Evolutionary conservation across 2,329 filamentous ascomycete species (phyloP).

Genomic region (Claviceps lovelessii): DNA sequence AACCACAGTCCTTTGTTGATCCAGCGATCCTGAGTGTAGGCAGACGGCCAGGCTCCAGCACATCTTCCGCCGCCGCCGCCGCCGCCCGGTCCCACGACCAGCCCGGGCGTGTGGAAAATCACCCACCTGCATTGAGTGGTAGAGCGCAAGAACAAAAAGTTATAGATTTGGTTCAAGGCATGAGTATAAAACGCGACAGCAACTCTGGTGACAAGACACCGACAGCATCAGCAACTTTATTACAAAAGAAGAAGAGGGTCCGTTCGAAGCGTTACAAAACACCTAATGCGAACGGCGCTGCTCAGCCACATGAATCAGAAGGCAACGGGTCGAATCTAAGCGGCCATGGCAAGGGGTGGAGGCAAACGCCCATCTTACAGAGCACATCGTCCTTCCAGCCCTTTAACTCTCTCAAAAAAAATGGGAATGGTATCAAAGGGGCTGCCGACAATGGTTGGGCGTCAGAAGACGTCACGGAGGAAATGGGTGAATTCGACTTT

Average conservation of each 20-base stretch:
- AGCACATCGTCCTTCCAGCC: conserved; percentile 49
- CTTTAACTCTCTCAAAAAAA: conserved; percentile 46
- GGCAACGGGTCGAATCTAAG: conserved; percentile 13
- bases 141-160: conserved; percentile 13
- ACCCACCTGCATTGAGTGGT: background rate
- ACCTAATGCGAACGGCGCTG: conserved; percentile 14
- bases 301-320: conserved; percentile 13
- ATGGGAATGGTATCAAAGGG: conserved; percentile 29
- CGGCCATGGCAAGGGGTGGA: conserved; percentile 40
- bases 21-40: conserved; percentile 67
- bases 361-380: conserved; percentile 45
- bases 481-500: conserved; percentile 91
- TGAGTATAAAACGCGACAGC: conserved; percentile 10
- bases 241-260: conserved; percentile 17
- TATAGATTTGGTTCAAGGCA: conserved; percentile 14
- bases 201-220: conserved; percentile 9
- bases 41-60: conserved; percentile 22
- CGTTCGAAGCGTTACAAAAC: conserved; percentile 19
- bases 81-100: background rate
- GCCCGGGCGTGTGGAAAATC: conserved; percentile 5
- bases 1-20: conserved; percentile 48
- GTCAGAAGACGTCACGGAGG: conserved; percentile 90
- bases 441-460: conserved; percentile 69
- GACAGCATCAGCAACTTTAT: conserved; percentile 11
- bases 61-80: conserved; percentile 11